Evolutionary conservation across 805 yeast species (phyloP), one percentile per base, ranked within the genome.

Genomic region (Candida fluviatilis): DNA sequence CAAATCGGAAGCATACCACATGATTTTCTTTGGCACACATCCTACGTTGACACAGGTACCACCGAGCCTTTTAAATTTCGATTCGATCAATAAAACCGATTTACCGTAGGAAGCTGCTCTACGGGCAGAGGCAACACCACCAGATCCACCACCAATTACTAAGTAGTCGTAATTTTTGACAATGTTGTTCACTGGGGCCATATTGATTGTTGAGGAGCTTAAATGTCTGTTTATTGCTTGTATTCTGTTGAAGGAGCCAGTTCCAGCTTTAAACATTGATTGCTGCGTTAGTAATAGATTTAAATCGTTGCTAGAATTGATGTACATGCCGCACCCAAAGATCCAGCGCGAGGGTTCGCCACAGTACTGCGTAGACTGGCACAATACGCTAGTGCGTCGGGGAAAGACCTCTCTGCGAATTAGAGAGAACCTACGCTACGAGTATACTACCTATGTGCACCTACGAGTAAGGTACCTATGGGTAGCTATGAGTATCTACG

Each of bases 11-110:
- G 97, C 96, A 52, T 90, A 83, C 99, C 99, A 93, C 97, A 93
- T 90, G 33, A 93, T 88, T 61, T 93, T 93, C 73, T 93, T 93
- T 34, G 99, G 99, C 35, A 93, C 99, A 73, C 99, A 93, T 15
- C 99, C 99, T 31, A 91, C 98, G 60, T 93, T 93, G 45, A 93
- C 99, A 75, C 99, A 93, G 30, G 99, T 93, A 19, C 99, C 99
- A 42, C 99, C 99, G 64, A 93, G 75, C 51, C 61, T 63, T 37
- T 62, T 49, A 47, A 72, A 82, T 37, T 79, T 77, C 29, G 86
- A 78, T 63, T 93, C 99, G 38, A 93, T 73, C 15, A 93, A 56
- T 37, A 90, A 69, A 1, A 93, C 82, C 50, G 88, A 87, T 18
- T 95, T 95, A 18, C 99, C 99, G 51, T 90, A 79, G 23, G 79